Evolutionary conservation across 2,329 filamentous ascomycete genomes (phyloP), one percentile per base, ranked within the genome.

Genomic region (Fusarium longipes): DNA sequence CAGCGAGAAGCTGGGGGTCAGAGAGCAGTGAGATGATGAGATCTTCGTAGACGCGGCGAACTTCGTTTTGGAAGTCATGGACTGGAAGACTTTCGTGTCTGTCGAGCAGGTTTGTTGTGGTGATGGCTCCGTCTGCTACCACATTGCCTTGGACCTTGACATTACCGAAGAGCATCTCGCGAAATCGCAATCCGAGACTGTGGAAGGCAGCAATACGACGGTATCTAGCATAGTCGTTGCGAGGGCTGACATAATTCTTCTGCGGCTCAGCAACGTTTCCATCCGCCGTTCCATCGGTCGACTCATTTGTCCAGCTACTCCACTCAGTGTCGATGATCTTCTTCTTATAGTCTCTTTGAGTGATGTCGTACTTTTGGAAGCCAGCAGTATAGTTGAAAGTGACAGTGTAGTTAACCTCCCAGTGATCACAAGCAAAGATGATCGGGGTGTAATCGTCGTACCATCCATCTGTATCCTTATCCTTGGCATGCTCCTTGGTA

Each of bases 361-460:
- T 35, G 1, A 72, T 20, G 5, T 67, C 22, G 20, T 72, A 68
- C 0, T 36, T 63, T 20, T 72, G 65, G 1, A 70, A 29, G 0
- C 70, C 70, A 0, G 57, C 33, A 0, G 70, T 70, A 5, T 63
- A 72, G 22, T 65, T 63, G 24, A 72, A 44, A 0, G 44, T 61
- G 2, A 70, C 70, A 0, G 65, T 71, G 3, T 72, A 71, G 1
- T 68, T 68, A 2, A 63, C 63, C 27, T 72, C 70, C 27, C 60
- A 72, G 12, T 72, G 70, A 10, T 72, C 70, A 6, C 70, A 72
- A 4, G 63, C 70, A 32, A 72, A 63, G 4, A 71, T 55, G 0
- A 57, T 25, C 0, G 67, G 52, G 1, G 57, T 70, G 14, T 63
- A 72, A 1, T 62, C 70, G 2, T 65, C 44, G 1, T 63, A 27